These are phyloP conservation scores for Ilex asprella DNA, from an alignment of 257 asterid genomes.

Conservation along the genomic window DNA sequence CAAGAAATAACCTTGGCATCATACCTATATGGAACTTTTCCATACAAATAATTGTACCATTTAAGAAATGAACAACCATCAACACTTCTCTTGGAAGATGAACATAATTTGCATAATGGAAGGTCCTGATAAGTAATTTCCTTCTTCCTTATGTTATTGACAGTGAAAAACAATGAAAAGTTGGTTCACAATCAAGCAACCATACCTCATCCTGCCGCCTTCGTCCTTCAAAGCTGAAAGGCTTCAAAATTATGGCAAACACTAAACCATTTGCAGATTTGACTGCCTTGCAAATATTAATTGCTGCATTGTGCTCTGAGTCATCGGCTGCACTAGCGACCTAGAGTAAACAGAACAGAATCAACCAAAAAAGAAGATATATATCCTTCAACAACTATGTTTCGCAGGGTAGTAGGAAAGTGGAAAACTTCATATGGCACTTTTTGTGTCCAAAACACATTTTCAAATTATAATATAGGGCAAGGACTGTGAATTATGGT, in stretches of 20 bases:
- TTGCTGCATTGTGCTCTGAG: slow-evolving; percentile 58
- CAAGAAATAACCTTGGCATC: no score
- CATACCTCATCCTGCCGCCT: slow-evolving; percentile 83
- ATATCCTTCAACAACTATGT: not conserved
- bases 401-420: slow-evolving; percentile 2
- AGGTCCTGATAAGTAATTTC: no score
- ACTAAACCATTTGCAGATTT: slow-evolving; percentile 59
- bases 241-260: slow-evolving; percentile 72
- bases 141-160: no score
- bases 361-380: slow-evolving; percentile 1
- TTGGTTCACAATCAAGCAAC: not conserved
- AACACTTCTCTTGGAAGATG: no score
- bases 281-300: slow-evolving; percentile 56
- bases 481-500: no score
- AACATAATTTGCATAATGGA: no score
- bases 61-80: no score
- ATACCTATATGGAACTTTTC: no score
- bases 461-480: no score
- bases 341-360: slow-evolving; percentile 31
- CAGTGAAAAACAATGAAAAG: not conserved
- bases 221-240: slow-evolving; percentile 93
- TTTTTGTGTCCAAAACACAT: no score
- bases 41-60: no score
- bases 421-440: no score
- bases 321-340: slow-evolving; percentile 95